Evolutionary conservation across 805 yeast genomes (phyloP).

Genomic region (Starmerella davenportii): DNA sequence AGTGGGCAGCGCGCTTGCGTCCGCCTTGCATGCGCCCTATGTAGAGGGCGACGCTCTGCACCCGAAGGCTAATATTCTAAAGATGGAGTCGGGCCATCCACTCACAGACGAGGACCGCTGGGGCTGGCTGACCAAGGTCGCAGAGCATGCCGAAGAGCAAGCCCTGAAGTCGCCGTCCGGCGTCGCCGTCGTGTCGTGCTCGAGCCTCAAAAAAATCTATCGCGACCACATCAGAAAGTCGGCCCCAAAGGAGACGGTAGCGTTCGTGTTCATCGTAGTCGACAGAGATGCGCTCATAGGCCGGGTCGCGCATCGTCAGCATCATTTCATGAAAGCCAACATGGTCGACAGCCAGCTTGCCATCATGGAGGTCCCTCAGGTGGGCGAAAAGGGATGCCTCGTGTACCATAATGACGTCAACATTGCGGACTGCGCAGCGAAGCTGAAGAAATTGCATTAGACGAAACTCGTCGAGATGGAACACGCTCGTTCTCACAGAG

Average conservation of each 20-base stretch:
- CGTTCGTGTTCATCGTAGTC: slow-evolving; percentile 52
- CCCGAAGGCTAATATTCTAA: slow-evolving; percentile 51
- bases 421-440: slow-evolving; percentile 7
- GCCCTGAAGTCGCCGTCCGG: slow-evolving; percentile 17
- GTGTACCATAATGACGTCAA: slow-evolving; percentile 13
- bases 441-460: slow-evolving; percentile 1
- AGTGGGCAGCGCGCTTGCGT: slow-evolving; percentile 37
- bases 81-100: slow-evolving; percentile 71
- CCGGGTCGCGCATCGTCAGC: slow-evolving; percentile 46
- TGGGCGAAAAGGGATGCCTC: slow-evolving; percentile 12
- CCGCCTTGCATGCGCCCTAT: slow-evolving; percentile 33
- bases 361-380: slow-evolving; percentile 52
- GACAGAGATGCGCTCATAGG: slow-evolving; percentile 38
- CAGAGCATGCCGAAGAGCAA: slow-evolving; percentile 24
- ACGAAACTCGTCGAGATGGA: too few relatives aligned
- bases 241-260: slow-evolving; percentile 22
- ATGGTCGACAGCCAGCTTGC: slow-evolving; percentile 70
- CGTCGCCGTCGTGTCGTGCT: slow-evolving; percentile 54
- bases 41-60: slow-evolving; percentile 79
- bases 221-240: slow-evolving; percentile 39
- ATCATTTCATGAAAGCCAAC: slow-evolving; percentile 73
- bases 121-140: slow-evolving; percentile 60
- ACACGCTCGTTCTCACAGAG: neutral
- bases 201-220: slow-evolving; percentile 61
- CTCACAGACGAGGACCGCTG: slow-evolving; percentile 79